Percentiles rank a stretch among this genome's conserved stretches.
These are phyloP conservation scores for Emericellopsis terricola DNA, from an alignment of 495 filamentous ascomycete genomes.

Conservation along the genomic window DNA sequence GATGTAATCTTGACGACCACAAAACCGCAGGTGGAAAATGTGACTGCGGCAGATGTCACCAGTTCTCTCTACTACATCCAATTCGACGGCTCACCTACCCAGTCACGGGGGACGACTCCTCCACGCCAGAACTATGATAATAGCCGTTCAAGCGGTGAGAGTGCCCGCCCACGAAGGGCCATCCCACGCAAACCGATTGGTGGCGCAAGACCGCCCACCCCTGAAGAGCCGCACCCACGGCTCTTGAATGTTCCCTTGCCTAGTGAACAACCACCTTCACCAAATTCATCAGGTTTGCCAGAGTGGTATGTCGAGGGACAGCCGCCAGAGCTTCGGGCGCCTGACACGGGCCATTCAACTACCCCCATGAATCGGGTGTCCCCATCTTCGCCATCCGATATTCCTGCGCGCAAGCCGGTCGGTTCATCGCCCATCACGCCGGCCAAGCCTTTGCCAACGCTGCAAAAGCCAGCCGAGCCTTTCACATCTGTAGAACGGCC, in stretches of 20 bases:
- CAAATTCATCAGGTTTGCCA: too few species aligned
- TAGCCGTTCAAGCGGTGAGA: constrained; percentile 28
- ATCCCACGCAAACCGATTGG: constrained; percentile 26
- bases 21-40: constrained; percentile 70
- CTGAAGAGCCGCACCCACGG: not conserved
- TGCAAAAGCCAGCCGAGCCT: not conserved
- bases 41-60: constrained; percentile 72
- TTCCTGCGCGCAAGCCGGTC: too few species aligned
- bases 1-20: constrained; percentile 90
- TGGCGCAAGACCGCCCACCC: constrained; percentile 5
- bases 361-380: too few species aligned
- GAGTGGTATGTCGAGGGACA: too few species aligned
- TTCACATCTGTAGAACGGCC: not conserved
- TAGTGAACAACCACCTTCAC: too few species aligned
- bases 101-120: constrained; percentile 28
- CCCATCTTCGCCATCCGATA: too few species aligned
- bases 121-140: constrained; percentile 18
- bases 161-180: constrained; percentile 15
- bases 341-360: too few species aligned
- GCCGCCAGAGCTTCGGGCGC: too few species aligned
- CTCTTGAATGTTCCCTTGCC: not conserved
- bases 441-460: not conserved
- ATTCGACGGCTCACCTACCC: constrained; percentile 39
- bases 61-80: constrained; percentile 86
- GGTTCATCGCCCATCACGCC: too few species aligned